Base-by-base conservation (phyloP, 352 stramenopile genomes). In the Phytopythium oedochilum region DNA sequence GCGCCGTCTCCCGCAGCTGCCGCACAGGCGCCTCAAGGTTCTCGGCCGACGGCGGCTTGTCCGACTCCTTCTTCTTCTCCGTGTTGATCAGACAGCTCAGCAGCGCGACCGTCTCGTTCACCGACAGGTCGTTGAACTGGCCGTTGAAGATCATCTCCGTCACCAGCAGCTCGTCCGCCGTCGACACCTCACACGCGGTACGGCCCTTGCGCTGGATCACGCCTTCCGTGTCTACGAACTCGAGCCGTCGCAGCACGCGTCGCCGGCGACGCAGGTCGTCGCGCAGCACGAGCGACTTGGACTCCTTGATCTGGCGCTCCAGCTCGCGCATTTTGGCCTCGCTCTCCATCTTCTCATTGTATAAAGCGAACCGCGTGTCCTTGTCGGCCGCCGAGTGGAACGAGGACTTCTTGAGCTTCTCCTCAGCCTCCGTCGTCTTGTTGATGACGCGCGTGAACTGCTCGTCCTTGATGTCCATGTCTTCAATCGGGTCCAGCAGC, bases 121-220 rank as follows among this genome's bases (percentile, higher is more conserved):
- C 85, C 2, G 80, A 91, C n/a, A 99, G 73, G 42, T 98, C 96
- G 59, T 98, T 99, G 79, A 99, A 99, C 31, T 97, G 82, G 39
- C 97, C 97, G 39, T 91, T 96, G 74, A 99, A 99, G 35, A 99
- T 97, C 55, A 99, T 85, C 71, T 99, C 97, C 5, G 97, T 99
- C 35, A 98, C 85, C 22, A 99, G 83, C 55, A 99, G 71, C 69
- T 99, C 97, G 66, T 99, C 92, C 3, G 92, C 96, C 12, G 97
- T 99, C 44, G 98, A 99, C 52, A 99, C 96, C 73, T 99, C 97
- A 68, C 97, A 99, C 5, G 96, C 97, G 23, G 97, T 98, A 43
- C 97, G 86, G 32, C 97, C 97, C 78, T 99, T 99, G n/a, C 97
- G 94, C 69, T 98, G 94, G 63, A 99, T 98, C 39, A 99, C 96